Conservation (phyloP, 129 eudicot species). For the Tanacetum coccineum region DNA sequence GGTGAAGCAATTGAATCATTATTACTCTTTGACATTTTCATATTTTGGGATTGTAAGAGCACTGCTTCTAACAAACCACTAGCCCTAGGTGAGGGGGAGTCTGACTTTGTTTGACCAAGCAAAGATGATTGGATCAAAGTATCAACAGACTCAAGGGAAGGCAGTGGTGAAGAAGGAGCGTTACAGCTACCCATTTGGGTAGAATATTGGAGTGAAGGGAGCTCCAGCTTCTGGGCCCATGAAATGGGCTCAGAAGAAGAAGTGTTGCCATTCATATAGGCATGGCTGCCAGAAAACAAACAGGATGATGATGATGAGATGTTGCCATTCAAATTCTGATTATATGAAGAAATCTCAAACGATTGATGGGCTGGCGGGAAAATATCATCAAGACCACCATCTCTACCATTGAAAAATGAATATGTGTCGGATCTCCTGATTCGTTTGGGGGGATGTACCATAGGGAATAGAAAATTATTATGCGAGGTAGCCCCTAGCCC, state of each 20-base stretch:
- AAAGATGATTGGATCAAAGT: constrained; percentile 57
- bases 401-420: constrained; percentile 26
- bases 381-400: constrained; percentile 32
- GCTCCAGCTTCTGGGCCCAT: constrained; percentile 91
- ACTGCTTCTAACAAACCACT: constrained; percentile 85
- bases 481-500: constrained; percentile 40
- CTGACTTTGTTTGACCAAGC: constrained; percentile 49
- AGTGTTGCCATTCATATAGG: constrained; percentile 80
- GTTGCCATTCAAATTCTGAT: constrained; percentile 29
- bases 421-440: constrained; percentile 39
- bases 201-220: constrained; percentile 98
- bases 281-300: constrained; percentile 77
- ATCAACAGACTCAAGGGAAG: constrained; percentile 82
- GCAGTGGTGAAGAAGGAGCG: constrained; percentile 68
- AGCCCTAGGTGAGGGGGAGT: constrained; percentile 50
- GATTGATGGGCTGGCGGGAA: constrained; percentile 34
- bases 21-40: constrained; percentile 42
- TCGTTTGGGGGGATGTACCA: constrained; percentile 43
- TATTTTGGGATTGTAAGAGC: constrained; percentile 54
- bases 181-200: constrained; percentile 63
- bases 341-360: constrained; percentile 35
- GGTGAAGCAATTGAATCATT: constrained; percentile 30
- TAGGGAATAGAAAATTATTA: constrained; percentile 31
- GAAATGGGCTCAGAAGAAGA: constrained; percentile 71
- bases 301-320: constrained; percentile 35